These are phyloP conservation scores for Termitomyces eurrhizus DNA, from an alignment of 768 basidiomycete species.

Conservation along the genomic window DNA sequence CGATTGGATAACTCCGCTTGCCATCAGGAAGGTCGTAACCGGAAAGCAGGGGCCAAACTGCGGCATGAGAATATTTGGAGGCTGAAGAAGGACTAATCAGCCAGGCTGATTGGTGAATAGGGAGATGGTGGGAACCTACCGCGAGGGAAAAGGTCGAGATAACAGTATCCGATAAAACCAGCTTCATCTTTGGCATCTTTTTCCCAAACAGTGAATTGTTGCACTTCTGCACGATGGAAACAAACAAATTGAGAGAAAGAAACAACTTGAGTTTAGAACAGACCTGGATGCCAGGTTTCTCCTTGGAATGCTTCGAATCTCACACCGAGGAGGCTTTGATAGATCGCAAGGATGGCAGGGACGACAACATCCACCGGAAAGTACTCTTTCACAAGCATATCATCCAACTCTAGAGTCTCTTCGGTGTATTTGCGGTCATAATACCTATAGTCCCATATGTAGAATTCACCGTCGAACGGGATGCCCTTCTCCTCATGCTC, in stretches of 20 bases:
- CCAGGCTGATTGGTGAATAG: slow-evolving; percentile 1
- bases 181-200: slow-evolving; percentile 65
- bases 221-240: slow-evolving; percentile 52
- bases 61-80: slow-evolving; percentile 82
- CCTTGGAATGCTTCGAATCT: slow-evolving; percentile 62
- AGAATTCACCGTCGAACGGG: slow-evolving; percentile 69
- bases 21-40: slow-evolving; percentile 59
- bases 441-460: slow-evolving; percentile 84
- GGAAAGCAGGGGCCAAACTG: slow-evolving; percentile 73
- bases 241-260: not conserved
- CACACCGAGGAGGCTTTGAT: slow-evolving; percentile 78
- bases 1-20: slow-evolving; percentile 64
- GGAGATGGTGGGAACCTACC: slow-evolving; percentile 34
- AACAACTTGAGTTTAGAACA: slow-evolving; percentile 3
- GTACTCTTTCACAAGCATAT: slow-evolving; percentile 80
- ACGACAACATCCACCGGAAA: slow-evolving; percentile 86
- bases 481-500: slow-evolving; percentile 59
- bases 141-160: slow-evolving; percentile 85
- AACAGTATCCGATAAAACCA: slow-evolving; percentile 81
- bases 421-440: slow-evolving; percentile 68
- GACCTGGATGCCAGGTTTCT: slow-evolving; percentile 78
- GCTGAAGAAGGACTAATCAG: slow-evolving; percentile 30
- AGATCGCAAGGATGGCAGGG: slow-evolving; percentile 77
- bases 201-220: slow-evolving; percentile 84
- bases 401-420: slow-evolving; percentile 64